Evolutionary conservation across 1,284 basidiomycete species (phyloP).

Genomic region (Boletus putidus): DNA sequence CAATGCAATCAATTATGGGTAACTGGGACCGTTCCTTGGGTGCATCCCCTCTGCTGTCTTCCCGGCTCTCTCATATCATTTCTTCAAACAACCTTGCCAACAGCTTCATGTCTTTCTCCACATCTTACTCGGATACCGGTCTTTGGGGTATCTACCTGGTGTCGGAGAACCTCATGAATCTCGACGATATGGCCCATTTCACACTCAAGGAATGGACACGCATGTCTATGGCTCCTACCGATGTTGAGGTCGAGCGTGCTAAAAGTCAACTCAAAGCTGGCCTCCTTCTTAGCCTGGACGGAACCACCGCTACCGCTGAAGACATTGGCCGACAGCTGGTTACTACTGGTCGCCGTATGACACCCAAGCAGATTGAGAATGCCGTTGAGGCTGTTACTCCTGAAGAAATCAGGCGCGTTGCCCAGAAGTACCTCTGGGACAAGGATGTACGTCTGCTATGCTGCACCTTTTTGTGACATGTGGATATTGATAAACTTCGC

Average conservation of each 20-base stretch:
- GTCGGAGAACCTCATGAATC: conserved; percentile 89
- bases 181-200: conserved; percentile 95
- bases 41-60: conserved; percentile 86
- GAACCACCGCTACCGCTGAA: conserved; percentile 95
- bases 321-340: conserved; percentile 98
- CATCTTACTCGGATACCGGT: conserved; percentile 99
- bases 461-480: conserved; percentile 17
- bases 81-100: conserved; percentile 97
- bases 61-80: conserved; percentile 89
- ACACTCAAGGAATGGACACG: conserved; percentile 97
- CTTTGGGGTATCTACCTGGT: conserved; percentile 99
- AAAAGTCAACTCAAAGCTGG: conserved; percentile 98
- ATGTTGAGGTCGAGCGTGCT: conserved; percentile 91
- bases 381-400: conserved; percentile 88
- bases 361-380: conserved; percentile 92
- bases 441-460: conserved; percentile 67
- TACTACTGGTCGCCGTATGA: conserved; percentile 86
- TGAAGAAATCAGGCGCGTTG: conserved; percentile 93
- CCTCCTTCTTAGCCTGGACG: conserved; percentile 88
- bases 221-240: conserved; percentile 86
- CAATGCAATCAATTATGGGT: conserved; percentile 97
- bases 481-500: conserved; percentile 13
- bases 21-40: conserved; percentile 99
- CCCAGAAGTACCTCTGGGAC: conserved; percentile 97
- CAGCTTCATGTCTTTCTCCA: conserved; percentile 99